A percentile compares a stretch with the other conserved stretches of the same genome.
phyloP scores from a whole-genome alignment of 192 early-diverging fungal species.

The Backusella macrospora region DNA sequence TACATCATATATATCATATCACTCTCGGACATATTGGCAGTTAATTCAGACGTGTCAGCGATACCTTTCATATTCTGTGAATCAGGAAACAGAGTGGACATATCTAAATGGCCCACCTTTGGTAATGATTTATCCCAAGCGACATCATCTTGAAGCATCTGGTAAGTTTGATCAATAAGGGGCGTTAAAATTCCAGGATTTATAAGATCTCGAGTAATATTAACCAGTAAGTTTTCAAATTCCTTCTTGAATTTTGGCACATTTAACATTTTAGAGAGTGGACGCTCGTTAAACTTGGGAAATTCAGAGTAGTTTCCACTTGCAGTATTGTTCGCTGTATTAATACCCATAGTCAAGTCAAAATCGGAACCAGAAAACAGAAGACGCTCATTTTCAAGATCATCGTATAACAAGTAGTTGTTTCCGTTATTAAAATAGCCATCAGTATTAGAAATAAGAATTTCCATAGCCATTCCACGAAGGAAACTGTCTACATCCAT shows the following conservation, averaged over 20 bases:
- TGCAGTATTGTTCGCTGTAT: not conserved
- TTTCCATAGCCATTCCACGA: slow-evolving; percentile 29
- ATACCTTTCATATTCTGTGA: too few relatives aligned
- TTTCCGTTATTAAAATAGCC: slow-evolving; percentile 22
- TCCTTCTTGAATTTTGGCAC: slow-evolving; percentile 12
- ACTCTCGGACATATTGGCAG: too few relatives aligned
- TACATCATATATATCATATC: too few relatives aligned
- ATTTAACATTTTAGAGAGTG: not conserved
- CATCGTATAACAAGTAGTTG: slow-evolving; percentile 28
- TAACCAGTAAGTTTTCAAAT: not conserved
- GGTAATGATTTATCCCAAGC: slow-evolving; percentile 11
- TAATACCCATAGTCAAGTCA: slow-evolving; percentile 8
- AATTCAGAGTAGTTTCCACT: slow-evolving; percentile 1
- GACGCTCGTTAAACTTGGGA: not conserved
- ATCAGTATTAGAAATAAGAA: slow-evolving; percentile 18
- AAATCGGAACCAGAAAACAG: slow-evolving; percentile 1
- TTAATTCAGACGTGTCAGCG: too few relatives aligned
- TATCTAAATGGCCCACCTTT: too few relatives aligned
- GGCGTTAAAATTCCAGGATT: not conserved
- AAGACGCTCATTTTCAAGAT: slow-evolving; percentile 5
- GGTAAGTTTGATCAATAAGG: not conserved
- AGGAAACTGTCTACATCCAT: slow-evolving; percentile 22
- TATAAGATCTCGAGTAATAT: not conserved
- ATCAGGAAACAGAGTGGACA: too few relatives aligned
- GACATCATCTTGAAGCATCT: slow-evolving; percentile 18